A percentile compares a stretch with the other conserved stretches of the same genome.
These are phyloP conservation scores for Anthracocystis walkeri DNA, from an alignment of 1,284 basidiomycete species.

Conservation along the genomic window DNA sequence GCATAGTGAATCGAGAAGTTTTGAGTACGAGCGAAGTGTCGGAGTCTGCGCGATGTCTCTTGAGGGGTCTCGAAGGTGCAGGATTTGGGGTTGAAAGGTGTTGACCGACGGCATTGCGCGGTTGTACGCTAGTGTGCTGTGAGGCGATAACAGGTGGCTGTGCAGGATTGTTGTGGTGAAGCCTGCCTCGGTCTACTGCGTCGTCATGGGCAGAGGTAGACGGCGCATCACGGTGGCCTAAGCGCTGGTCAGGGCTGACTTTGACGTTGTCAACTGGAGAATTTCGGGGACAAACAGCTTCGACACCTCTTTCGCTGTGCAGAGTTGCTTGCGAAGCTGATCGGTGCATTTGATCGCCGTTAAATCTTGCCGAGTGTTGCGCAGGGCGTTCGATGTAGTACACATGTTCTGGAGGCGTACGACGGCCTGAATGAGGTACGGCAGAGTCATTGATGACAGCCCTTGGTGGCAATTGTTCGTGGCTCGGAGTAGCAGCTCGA, in stretches of 20 bases:
- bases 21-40: conserved; percentile 35
- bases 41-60: conserved; percentile 27
- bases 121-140: conserved; percentile 13
- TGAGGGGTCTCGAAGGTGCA: conserved; percentile 8
- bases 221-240: neutral
- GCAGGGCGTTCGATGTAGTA: neutral
- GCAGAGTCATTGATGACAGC: neutral
- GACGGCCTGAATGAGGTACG: neutral
- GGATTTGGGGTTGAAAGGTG: neutral
- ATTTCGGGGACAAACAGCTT: neutral
- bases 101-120: neutral
- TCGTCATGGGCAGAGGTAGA: neutral
- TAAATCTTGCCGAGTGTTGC: neutral
- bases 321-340: neutral
- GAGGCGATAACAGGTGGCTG: conserved; percentile 21
- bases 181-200: no score
- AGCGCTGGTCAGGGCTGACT: neutral
- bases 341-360: neutral
- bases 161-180: neutral
- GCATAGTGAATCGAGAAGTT: conserved; percentile 16
- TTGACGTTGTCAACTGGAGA: neutral
- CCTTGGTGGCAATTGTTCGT: neutral
- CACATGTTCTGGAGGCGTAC: neutral
- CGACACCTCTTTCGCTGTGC: neutral
- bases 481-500: neutral